phyloP scores from a whole-genome alignment of 176 grass and related monocot genomes.

The Bonia amplexicaulis region DNA sequence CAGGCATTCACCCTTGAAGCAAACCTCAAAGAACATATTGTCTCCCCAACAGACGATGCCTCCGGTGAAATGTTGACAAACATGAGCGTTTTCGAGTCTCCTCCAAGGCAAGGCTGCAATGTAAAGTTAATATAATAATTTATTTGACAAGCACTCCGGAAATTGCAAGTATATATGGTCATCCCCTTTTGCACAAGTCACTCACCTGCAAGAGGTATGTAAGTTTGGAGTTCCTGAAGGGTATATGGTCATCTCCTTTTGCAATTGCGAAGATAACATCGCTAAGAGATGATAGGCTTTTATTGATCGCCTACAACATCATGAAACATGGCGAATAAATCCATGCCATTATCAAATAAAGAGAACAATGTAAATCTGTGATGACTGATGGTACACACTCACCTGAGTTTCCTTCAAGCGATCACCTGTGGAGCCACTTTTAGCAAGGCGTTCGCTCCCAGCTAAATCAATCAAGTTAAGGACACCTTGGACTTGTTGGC shows the following conservation, averaged over 20 bases:
- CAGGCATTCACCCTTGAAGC: constrained; percentile 89
- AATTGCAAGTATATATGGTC: background rate
- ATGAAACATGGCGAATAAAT: background rate
- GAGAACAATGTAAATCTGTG: background rate
- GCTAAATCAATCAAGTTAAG: constrained; percentile 96
- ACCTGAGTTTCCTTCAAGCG: constrained; percentile 96
- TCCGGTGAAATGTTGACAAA: constrained; percentile 91
- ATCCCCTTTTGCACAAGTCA: background rate
- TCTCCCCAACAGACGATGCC: constrained; percentile 54
- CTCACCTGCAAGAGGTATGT: constrained; percentile 89
- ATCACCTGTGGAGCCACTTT: constrained; percentile 84
- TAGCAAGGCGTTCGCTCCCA: constrained; percentile 91
- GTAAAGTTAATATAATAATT: background rate
- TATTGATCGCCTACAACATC: constrained; percentile 73
- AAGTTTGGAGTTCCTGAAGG: constrained; percentile 92
- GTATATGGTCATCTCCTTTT: constrained; percentile 86
- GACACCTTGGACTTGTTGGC: constrained; percentile 77
- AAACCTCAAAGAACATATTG: constrained; percentile 76
- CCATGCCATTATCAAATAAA: background rate
- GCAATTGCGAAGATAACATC: constrained; percentile 92
- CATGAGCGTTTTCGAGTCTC: constrained; percentile 92
- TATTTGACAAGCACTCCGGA: background rate
- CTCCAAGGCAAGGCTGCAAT: constrained; percentile 88
- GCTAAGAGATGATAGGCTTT: constrained; percentile 81
- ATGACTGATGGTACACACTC: background rate